Evolutionary conservation across 2,329 filamentous ascomycete genomes (phyloP).

Genomic region (Tolypocladium ovalisporum): DNA sequence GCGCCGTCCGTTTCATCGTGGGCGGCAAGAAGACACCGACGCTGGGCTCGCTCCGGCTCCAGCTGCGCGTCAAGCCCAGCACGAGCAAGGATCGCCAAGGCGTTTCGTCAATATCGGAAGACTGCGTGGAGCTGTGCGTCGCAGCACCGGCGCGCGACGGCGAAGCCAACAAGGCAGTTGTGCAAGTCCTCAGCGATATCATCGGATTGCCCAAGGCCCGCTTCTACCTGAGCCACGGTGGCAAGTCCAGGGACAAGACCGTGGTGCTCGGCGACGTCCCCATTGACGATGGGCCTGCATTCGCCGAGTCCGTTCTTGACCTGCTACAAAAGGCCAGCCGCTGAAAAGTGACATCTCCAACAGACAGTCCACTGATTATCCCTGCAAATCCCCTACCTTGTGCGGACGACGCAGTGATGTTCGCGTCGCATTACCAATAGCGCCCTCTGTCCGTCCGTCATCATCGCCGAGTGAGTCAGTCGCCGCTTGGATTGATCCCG

Average conservation of each 20-base stretch:
- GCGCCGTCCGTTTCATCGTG: constrained; percentile 35
- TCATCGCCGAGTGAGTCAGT: constrained; percentile 1
- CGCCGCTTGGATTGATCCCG: not conserved
- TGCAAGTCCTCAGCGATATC: constrained; percentile 48
- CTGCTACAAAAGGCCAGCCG: constrained; percentile 15
- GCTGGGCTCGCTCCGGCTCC: constrained; percentile 40
- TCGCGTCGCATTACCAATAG: not conserved
- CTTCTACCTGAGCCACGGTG: constrained; percentile 49
- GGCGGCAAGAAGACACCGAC: constrained; percentile 33
- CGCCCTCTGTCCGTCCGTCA: not conserved
- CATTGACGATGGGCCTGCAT: constrained; percentile 16
- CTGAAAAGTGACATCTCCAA: not conserved
- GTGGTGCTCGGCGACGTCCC: constrained; percentile 29
- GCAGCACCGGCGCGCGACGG: constrained; percentile 54
- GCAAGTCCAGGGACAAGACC: constrained; percentile 55
- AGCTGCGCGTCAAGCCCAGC: constrained; percentile 58
- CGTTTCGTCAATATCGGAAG: constrained; percentile 42
- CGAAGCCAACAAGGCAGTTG: constrained; percentile 58
- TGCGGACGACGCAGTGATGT: too few relatives aligned
- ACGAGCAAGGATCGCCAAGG: constrained; percentile 51
- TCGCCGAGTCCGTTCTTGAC: constrained; percentile 15
- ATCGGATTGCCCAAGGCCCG: constrained; percentile 53
- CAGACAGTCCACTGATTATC: too few relatives aligned
- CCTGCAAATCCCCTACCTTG: too few relatives aligned
- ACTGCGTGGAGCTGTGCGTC: constrained; percentile 53